phyloP scores from a whole-genome alignment of 495 filamentous ascomycete species.

The Baudoinia panamericana region DNA sequence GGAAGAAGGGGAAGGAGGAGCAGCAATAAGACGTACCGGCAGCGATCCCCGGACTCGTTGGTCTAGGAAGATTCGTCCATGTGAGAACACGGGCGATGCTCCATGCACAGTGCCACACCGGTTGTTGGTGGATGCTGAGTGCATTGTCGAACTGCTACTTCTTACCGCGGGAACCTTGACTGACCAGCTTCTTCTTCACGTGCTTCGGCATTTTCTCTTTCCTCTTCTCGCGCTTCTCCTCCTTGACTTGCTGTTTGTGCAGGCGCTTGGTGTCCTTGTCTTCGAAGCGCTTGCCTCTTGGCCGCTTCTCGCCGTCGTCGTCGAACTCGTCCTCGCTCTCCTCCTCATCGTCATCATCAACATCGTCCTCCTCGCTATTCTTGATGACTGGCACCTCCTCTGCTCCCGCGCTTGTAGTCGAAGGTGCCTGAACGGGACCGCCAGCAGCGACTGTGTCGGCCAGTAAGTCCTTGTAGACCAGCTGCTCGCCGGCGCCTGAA shows the following conservation, averaged over 20 bases:
- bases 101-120: no score
- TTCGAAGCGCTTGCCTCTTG: constrained; percentile 77
- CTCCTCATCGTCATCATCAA: constrained; percentile 20
- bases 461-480: constrained; percentile 72
- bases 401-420: background rate
- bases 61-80: no score
- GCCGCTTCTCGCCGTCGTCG: constrained; percentile 38
- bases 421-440: constrained; percentile 9
- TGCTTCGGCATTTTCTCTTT: constrained; percentile 95
- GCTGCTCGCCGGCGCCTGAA: constrained; percentile 52
- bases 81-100: no score
- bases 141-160: constrained; percentile 59
- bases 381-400: constrained; percentile 22
- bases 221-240: constrained; percentile 80
- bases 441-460: constrained; percentile 46
- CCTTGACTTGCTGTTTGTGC: constrained; percentile 84
- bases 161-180: constrained; percentile 30
- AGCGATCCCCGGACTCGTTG: no score
- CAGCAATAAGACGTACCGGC: no score
- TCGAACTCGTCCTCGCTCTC: constrained; percentile 32
- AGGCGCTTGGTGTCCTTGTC: constrained; percentile 64
- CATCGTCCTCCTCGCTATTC: constrained; percentile 33
- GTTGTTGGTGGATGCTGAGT: constrained; percentile 96
- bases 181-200: constrained; percentile 69
- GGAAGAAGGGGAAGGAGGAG: no score